Evolutionary conservation across 139 green algal species (phyloP).

Genomic region (Chlamydomonas eustigma): DNA sequence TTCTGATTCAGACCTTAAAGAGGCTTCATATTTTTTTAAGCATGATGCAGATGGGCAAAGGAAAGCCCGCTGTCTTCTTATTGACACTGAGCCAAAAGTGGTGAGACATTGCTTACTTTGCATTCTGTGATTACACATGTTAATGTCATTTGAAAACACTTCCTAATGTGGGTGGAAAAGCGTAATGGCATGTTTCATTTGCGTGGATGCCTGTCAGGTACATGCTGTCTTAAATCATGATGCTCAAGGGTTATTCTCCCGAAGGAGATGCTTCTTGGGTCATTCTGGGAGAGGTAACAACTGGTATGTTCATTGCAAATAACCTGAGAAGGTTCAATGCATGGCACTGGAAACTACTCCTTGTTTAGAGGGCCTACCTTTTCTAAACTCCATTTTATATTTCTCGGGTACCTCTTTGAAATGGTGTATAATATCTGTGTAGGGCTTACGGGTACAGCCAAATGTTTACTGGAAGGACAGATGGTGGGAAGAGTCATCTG

Average conservation of each 20-base stretch:
- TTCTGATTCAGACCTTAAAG: not conserved
- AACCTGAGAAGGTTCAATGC: too few species aligned
- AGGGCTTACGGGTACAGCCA: conserved; percentile 44
- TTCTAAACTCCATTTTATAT: too few species aligned
- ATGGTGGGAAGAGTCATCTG: too few species aligned
- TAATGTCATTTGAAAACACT: not conserved
- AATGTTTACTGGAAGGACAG: too few species aligned
- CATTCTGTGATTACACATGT: not conserved
- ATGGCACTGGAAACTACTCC: too few species aligned
- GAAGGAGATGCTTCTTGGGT: conserved; percentile 27
- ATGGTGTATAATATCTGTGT: too few species aligned
- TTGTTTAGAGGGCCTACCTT: too few species aligned
- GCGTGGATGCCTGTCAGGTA: conserved; percentile 7
- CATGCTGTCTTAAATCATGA: conserved; percentile 18
- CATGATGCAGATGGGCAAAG: not conserved
- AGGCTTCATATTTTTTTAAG: conserved; percentile 13
- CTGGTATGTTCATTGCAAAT: conserved; percentile 30
- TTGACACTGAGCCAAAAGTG: conserved; percentile 49
- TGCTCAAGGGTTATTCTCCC: conserved; percentile 18
- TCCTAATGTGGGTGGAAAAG: not conserved
- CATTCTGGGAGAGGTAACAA: conserved; percentile 46
- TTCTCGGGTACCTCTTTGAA: too few species aligned
- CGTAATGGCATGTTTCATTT: not conserved
- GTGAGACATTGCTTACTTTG: conserved; percentile 9
- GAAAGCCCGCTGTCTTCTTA: conserved; percentile 25